phyloP scores from a whole-genome alignment of 306 rosid species.

The Vigna mungo region DNA sequence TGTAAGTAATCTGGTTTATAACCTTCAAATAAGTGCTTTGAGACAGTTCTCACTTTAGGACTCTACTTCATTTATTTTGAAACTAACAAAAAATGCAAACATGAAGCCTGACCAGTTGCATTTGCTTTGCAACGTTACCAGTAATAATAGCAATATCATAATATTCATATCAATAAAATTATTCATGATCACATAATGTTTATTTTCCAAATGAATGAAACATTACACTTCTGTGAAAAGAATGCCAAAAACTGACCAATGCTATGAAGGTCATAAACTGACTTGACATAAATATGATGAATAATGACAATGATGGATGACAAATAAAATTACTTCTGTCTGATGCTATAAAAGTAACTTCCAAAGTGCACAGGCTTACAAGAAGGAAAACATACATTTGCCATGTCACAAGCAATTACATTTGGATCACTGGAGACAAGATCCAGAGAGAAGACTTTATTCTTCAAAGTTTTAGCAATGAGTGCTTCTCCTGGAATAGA shows the following conservation, averaged over 20 bases:
- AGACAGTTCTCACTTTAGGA: background rate
- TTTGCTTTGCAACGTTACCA: background rate
- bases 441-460: slow-evolving; percentile 88
- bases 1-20: background rate
- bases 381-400: slow-evolving; percentile 68
- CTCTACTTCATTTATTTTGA: slow-evolving; percentile 26
- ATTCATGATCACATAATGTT: background rate
- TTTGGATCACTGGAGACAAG: slow-evolving; percentile 83
- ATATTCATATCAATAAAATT: background rate
- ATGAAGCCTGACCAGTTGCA: background rate
- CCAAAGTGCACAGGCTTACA: background rate
- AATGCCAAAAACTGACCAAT: background rate
- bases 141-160: background rate
- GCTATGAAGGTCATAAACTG: slow-evolving; percentile 9
- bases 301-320: background rate
- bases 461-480: slow-evolving; percentile 80
- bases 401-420: slow-evolving; percentile 89
- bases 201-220: slow-evolving; percentile 30
- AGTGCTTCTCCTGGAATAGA: slow-evolving; percentile 84
- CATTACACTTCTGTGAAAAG: background rate
- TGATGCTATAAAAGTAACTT: background rate
- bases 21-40: background rate
- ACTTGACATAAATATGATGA: slow-evolving; percentile 10
- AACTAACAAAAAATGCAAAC: background rate
- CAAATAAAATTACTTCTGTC: slow-evolving; percentile 6